These are phyloP conservation scores for Colletotrichum orbiculare DNA, from an alignment of 2,329 filamentous ascomycete species.

Conservation along the genomic window DNA sequence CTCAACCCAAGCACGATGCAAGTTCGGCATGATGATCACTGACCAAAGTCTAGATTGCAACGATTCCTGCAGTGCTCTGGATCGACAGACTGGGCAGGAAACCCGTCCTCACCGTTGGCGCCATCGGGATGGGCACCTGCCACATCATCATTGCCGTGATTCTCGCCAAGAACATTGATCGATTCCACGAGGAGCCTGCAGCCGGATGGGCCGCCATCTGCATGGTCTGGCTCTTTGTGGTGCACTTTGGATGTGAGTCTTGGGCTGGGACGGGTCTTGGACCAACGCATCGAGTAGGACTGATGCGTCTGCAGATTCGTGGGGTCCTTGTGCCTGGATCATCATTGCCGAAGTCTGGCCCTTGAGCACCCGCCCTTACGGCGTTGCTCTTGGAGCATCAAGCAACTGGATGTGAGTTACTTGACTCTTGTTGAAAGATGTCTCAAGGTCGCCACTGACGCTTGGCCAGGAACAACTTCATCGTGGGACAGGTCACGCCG, in stretches of 20 bases:
- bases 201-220: conserved; percentile 75
- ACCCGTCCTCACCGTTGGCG: conserved; percentile 71
- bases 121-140: conserved; percentile 74
- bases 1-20: no score
- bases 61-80: conserved; percentile 73
- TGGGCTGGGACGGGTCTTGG: no score
- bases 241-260: conserved; percentile 71
- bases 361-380: conserved; percentile 75
- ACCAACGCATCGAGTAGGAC: neutral
- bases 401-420: conserved; percentile 70
- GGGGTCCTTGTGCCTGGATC: conserved; percentile 81
- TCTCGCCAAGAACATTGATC: conserved; percentile 69
- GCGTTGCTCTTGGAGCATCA: conserved; percentile 74
- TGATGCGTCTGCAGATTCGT: conserved; percentile 61
- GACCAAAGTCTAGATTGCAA: conserved; percentile 50
- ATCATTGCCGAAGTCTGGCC: conserved; percentile 82
- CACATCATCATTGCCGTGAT: conserved; percentile 80
- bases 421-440: neutral
- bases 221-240: conserved; percentile 80
- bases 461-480: conserved; percentile 62
- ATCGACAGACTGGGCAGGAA: conserved; percentile 74
- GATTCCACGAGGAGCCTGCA: conserved; percentile 63
- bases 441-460: neutral
- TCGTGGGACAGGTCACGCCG: conserved; percentile 77
- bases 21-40: no score